Evolutionary conservation across 139 green algal species (phyloP).

Genomic region (Auxenochlorella pyrenoidosa): DNA sequence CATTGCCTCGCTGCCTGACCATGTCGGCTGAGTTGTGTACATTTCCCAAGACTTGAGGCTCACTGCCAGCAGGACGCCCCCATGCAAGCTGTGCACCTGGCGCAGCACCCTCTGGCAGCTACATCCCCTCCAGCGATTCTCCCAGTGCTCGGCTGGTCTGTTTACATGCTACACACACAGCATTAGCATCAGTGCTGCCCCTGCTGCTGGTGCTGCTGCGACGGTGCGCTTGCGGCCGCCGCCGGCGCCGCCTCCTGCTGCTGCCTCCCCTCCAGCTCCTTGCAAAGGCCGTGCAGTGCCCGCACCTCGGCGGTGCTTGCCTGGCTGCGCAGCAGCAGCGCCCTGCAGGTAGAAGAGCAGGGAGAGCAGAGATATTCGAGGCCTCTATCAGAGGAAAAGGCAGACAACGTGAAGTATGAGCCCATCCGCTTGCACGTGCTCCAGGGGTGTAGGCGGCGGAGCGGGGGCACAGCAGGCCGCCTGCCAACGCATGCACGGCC

Average conservation of each 20-base stretch:
- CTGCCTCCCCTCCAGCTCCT: constrained; percentile 21
- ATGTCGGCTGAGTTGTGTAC: too few relatives aligned
- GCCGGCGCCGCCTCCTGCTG: background rate
- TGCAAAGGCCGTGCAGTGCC: constrained; percentile 41
- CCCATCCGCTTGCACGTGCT: too few relatives aligned
- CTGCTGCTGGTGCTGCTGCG: background rate
- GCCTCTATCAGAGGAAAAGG: too few relatives aligned
- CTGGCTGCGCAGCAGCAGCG: constrained; percentile 39
- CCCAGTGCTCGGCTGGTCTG: too few relatives aligned
- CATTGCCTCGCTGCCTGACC: too few relatives aligned
- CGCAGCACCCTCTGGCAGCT: background rate
- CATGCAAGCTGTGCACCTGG: background rate
- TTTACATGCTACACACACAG: background rate
- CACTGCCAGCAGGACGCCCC: too few relatives aligned
- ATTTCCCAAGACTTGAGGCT: too few relatives aligned
- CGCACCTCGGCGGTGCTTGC: constrained; percentile 37
- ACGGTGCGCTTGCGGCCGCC: too few relatives aligned
- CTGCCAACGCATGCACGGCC: background rate
- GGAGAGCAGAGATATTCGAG: too few relatives aligned
- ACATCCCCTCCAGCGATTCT: background rate
- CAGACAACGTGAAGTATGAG: too few relatives aligned
- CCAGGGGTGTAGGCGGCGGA: too few relatives aligned
- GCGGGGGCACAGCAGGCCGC: too few relatives aligned
- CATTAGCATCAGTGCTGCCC: background rate
- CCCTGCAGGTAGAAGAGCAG: background rate